Base-by-base conservation (phyloP, 495 filamentous ascomycete species). In the Extremus antarcticus region DNA sequence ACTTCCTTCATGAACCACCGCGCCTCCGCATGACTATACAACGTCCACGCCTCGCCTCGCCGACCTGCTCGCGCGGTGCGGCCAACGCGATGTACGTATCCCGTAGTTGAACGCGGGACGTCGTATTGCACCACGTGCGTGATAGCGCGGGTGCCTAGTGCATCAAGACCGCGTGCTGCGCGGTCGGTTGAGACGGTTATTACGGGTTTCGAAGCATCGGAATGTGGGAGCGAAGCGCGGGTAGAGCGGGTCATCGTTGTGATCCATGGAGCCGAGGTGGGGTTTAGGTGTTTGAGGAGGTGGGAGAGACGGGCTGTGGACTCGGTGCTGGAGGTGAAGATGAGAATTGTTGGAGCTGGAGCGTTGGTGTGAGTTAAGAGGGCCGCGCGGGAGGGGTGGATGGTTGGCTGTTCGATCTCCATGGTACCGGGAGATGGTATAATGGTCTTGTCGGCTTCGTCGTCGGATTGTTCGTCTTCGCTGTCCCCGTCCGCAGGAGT, bases 71-170 rank as follows among this genome's bases (percentile, higher is more conserved):
- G 74, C 10, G 91, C 91, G 0, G 92, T 96, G 53, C 92, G 80
- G 10, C 92, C 92, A 11, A 95, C 88, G 20, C 92, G 85, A 69
- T 98, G 92, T 13, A 97, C 84, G 61, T 97, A 98, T 17, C 81
- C 84, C 2, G 82, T 85, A 22, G 88, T 70, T 56, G 80, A 86
- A 9, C 79, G 77, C 0, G 92, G 94, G 32, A 97, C 74, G 65
- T 97, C 92, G 73, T 98, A 98, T 67, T 96, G 96, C 62, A 97
- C 73, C 11, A 97, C 88, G 59, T 94, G 85, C 22, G 81, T 81
- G 22, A 97, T 74, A 19, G 45, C 17, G 39, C 57, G 52, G 23
- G 50, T 35, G 17, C 16, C 21, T 0, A 76, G 77, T 1, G 95
- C 73, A 65, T 98, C 92, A n/a, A 98, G 80, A 63, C 92, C 92